These are phyloP conservation scores for Purpureocillium takamizusanense DNA, from an alignment of 2,329 filamentous ascomycete genomes.

Conservation along the genomic window DNA sequence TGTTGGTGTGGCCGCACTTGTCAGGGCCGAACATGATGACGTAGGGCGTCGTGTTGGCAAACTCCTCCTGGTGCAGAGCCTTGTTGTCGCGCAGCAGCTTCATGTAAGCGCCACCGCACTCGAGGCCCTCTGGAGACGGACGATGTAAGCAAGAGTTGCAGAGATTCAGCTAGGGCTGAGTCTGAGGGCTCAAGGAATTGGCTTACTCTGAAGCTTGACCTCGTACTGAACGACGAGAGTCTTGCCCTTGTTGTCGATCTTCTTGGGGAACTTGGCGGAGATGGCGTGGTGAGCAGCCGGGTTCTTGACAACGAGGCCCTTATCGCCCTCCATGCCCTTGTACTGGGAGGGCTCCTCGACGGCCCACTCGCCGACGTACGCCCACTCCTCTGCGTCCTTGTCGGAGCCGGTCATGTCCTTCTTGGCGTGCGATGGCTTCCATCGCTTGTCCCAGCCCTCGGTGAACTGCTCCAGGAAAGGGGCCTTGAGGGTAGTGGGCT, in stretches of 20 bases:
- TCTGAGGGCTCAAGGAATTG: background rate
- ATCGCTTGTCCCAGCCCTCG: conserved; percentile 87
- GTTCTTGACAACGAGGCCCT: conserved; percentile 97
- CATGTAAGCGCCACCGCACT: conserved; percentile 97
- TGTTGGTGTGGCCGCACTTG: conserved; percentile 98
- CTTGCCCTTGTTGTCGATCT: conserved; percentile 95
- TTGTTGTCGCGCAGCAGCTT: conserved; percentile 98
- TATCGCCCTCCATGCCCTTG: conserved; percentile 90
- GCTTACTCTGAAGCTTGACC: conserved; percentile 93
- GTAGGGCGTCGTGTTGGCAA: conserved; percentile 94
- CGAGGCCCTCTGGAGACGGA: conserved; percentile 63
- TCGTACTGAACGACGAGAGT: conserved; percentile 97
- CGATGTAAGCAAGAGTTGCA: background rate
- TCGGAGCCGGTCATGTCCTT: conserved; percentile 70
- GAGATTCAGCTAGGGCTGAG: background rate
- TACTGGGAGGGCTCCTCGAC: conserved; percentile 88
- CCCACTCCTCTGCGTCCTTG: conserved; percentile 71
- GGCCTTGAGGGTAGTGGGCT: conserved; percentile 84
- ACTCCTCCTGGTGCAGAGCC: conserved; percentile 93
- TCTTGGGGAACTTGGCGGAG: conserved; percentile 95
- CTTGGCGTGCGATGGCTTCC: conserved; percentile 94
- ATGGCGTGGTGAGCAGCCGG: conserved; percentile 97
- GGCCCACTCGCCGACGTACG: conserved; percentile 91
- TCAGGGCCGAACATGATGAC: conserved; percentile 99
- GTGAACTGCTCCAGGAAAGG: conserved; percentile 98